Evolutionary conservation across 202 grass and related monocot species (phyloP), one percentile per base, ranked within the genome.

Genomic region (Saccharum hybrid): DNA sequence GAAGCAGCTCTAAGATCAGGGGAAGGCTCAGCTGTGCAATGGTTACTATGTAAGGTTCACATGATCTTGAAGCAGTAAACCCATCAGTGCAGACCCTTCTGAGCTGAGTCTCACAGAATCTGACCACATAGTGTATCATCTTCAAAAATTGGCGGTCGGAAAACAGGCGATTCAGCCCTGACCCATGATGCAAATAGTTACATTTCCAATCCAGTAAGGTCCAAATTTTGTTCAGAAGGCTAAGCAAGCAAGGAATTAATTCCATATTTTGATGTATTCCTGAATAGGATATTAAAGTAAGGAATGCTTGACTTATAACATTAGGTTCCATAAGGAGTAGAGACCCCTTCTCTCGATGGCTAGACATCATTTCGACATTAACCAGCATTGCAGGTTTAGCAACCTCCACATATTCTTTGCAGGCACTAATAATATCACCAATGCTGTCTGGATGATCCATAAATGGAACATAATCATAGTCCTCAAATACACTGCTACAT

Each of bases 371-470:
- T 61, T 61, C 22, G 1, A 4, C 59, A 23, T 26, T 61, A 61
- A 12, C 68, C 68, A 71, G 40, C 68, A 46, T 71, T 46, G n/a
- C 40, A 45, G 68, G 21, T 4, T 46, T 13, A 46, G 21, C 68
- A 71, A 71, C 19, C 40, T 71, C 68, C 18, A 28, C 19, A 71
- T n/a, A 71, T 71, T 15, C 40, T 71, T 71, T 71, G 68, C 39
- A 71, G 68, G 66, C 66, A 70, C 42, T 70, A 70, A 41, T 70
- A 43, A 23, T 42, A 70, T 70, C 66, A 70, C 19, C 37, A 42
- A 45, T 46, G 38, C 21, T 28, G 11, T 43, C 68, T 71, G 2
- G n/a, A 71, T 45, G 9, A 71, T 45, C 22, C 39, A 71, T 46
- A 46, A 46, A 26, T 71, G 10, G 68, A 46, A 45, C 40, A 71